phyloP scores from a whole-genome alignment of 768 basidiomycete species.

The Leucocoprinus leucothites region DNA sequence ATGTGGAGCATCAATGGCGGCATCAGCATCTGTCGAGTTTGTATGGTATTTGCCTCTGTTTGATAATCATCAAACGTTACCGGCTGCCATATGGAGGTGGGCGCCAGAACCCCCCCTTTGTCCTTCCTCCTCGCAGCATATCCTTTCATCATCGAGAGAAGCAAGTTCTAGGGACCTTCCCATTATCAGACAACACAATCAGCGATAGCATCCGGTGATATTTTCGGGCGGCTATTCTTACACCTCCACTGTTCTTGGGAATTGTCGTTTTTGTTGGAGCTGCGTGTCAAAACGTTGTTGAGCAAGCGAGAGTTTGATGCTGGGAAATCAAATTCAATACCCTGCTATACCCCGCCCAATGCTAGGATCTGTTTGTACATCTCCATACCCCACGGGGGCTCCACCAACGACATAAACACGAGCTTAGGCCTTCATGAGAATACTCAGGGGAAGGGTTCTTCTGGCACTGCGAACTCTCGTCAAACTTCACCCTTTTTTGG shows the following conservation, averaged over 20 bases:
- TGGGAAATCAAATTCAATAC: neutral
- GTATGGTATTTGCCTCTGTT: neutral
- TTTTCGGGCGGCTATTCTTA: too few relatives aligned
- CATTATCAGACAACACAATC: neutral
- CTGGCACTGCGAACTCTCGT: neutral
- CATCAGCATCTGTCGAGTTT: too few relatives aligned
- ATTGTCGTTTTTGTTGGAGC: too few relatives aligned
- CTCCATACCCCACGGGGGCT: conserved; percentile 12
- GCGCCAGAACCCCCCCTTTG: neutral
- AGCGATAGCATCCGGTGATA: neutral
- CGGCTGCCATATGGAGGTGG: neutral
- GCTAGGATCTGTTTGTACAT: neutral
- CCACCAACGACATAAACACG: conserved; percentile 13
- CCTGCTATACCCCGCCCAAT: too few relatives aligned
- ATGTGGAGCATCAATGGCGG: too few relatives aligned
- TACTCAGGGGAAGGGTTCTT: neutral
- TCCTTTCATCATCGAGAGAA: too few relatives aligned
- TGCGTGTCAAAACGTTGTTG: too few relatives aligned
- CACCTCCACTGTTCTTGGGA: too few relatives aligned
- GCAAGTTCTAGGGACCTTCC: too few relatives aligned
- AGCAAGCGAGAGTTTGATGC: neutral
- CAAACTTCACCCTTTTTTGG: neutral
- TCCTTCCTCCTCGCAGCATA: too few relatives aligned
- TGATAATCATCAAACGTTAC: neutral
- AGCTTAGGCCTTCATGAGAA: conserved; percentile 7